Evolutionary conservation across 768 basidiomycete species (phyloP).

Genomic region (Kwoniella heveanensis): DNA sequence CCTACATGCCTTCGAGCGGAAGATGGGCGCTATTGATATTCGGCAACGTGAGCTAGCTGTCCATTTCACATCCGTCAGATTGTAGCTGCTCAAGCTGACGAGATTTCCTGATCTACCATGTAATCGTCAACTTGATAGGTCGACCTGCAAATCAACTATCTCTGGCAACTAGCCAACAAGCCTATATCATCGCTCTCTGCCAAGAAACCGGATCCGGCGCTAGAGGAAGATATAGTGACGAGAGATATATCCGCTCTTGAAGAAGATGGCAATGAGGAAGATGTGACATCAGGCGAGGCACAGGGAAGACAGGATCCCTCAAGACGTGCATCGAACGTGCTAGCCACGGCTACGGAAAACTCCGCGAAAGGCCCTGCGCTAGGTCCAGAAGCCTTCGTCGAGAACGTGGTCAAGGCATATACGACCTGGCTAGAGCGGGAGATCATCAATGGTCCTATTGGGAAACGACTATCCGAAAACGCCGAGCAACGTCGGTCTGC

Average conservation of each 20-base stretch:
- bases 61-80: no score
- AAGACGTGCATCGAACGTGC: conserved; percentile 17
- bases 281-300: background rate
- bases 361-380: conserved; percentile 31
- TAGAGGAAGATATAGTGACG: background rate
- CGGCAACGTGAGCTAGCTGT: conserved; percentile 42
- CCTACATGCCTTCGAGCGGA: conserved; percentile 36
- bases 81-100: conserved; percentile 12
- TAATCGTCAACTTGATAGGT: conserved; percentile 30
- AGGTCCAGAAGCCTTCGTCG: conserved; percentile 32
- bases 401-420: conserved; percentile 27
- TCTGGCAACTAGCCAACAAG: conserved; percentile 47
- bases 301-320: background rate
- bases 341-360: conserved; percentile 36
- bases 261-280: background rate
- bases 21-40: conserved; percentile 46
- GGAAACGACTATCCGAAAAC: conserved; percentile 23
- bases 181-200: conserved; percentile 34
- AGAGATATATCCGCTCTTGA: background rate
- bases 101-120: conserved; percentile 2
- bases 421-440: conserved; percentile 31
- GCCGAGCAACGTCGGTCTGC: conserved; percentile 8
- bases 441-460: conserved; percentile 35
- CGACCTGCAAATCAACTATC: conserved; percentile 53
- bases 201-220: background rate